Evolutionary conservation across 257 asterid species (phyloP).

Genomic region (Nicotiana attenuata): DNA sequence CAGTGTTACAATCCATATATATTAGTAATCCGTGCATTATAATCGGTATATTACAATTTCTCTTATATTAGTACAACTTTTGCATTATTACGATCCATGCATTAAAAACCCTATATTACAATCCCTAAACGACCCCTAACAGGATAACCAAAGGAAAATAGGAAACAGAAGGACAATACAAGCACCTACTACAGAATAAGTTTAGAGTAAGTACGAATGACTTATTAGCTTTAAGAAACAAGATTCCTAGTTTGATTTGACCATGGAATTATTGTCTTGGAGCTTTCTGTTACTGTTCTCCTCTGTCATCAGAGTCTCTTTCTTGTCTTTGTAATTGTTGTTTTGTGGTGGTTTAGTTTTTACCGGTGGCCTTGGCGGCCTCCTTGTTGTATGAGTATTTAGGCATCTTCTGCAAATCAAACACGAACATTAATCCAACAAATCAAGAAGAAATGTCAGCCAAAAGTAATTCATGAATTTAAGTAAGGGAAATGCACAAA

Average conservation of each 20-base stretch:
- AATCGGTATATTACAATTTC: too few relatives aligned
- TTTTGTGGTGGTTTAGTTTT: conserved; percentile 4
- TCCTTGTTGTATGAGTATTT: neutral
- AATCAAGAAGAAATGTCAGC: neutral
- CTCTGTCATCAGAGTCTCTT: neutral
- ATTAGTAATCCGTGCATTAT: too few relatives aligned
- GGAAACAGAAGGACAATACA: neutral
- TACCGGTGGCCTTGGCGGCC: neutral
- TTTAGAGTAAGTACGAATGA: neutral
- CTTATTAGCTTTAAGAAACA: neutral
- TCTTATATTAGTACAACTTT: too few relatives aligned
- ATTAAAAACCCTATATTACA: too few relatives aligned
- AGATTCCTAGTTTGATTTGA: neutral
- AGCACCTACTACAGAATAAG: neutral
- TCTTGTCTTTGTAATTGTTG: neutral
- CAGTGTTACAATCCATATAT: too few relatives aligned
- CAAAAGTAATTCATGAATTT: neutral
- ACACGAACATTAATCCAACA: neutral
- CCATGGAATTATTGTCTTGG: neutral
- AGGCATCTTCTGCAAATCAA: conserved; percentile 4
- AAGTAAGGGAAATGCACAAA: neutral
- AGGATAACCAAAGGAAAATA: neutral
- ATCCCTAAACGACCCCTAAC: too few relatives aligned
- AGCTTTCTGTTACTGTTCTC: neutral
- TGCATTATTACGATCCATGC: too few relatives aligned